phyloP scores from a whole-genome alignment of 2,329 filamentous ascomycete genomes.

The Blastomyces percursus region DNA sequence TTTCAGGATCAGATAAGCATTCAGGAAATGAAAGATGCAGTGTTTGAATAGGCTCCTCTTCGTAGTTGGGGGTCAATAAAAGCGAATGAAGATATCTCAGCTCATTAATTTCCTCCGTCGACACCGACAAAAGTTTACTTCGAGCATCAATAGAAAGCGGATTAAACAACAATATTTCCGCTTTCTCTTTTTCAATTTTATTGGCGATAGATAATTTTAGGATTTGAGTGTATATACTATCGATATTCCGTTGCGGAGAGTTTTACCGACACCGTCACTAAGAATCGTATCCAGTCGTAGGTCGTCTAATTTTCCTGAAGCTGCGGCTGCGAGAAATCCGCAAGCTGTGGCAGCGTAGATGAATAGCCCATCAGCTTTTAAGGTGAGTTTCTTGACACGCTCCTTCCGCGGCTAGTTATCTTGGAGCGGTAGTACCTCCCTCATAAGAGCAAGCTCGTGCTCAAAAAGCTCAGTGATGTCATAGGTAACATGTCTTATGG shows the following conservation, averaged over 20 bases:
- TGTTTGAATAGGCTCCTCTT: constrained; percentile 9
- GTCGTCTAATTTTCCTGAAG: constrained; percentile 7
- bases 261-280: not conserved
- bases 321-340: constrained; percentile 19
- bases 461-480: constrained; percentile 18
- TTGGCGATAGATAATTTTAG: constrained; percentile 8
- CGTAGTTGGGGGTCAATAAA: constrained; percentile 8
- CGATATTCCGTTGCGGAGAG: constrained; percentile 9
- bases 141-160: constrained; percentile 13
- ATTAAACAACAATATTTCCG: constrained; percentile 6
- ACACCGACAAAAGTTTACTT: not conserved
- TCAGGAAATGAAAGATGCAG: constrained; percentile 21
- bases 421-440: not conserved
- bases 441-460: constrained; percentile 15
- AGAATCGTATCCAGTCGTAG: constrained; percentile 5
- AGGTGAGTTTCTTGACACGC: constrained; percentile 18
- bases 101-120: constrained; percentile 7
- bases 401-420: constrained; percentile 18
- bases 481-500: too few relatives aligned
- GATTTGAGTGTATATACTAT: constrained; percentile 15
- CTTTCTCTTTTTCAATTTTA: constrained; percentile 3
- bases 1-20: constrained; percentile 17
- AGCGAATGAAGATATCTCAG: constrained; percentile 9
- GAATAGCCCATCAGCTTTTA: constrained; percentile 23
- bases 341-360: constrained; percentile 21